Conservation (phyloP, 208 protist species). For the Trypanosoma scelopori region DNA sequence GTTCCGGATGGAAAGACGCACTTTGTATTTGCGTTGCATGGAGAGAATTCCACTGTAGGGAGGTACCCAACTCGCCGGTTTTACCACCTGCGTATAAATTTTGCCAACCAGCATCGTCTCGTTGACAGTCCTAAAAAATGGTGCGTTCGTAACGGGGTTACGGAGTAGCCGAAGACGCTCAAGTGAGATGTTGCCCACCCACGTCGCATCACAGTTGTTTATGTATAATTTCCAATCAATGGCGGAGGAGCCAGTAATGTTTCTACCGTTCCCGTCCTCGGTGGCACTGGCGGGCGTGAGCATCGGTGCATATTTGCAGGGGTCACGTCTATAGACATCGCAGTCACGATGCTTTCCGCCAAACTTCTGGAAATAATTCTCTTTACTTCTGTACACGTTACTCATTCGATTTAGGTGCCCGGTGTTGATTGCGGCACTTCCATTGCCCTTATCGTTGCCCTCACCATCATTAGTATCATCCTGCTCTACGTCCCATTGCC, state of each 20-base stretch:
- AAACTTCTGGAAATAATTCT: slow-evolving; percentile 91
- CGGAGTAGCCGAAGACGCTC: slow-evolving; percentile 64
- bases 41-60: slow-evolving; percentile 50
- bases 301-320: slow-evolving; percentile 85
- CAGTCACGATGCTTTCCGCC: slow-evolving; percentile 82
- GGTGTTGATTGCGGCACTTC: slow-evolving; percentile 26
- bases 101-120: slow-evolving; percentile 57
- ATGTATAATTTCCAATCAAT: slow-evolving; percentile 83
- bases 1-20: slow-evolving; percentile 62
- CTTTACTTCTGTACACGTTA: slow-evolving; percentile 57
- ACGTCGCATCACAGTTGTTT: slow-evolving; percentile 85
- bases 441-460: background rate
- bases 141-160: slow-evolving; percentile 43
- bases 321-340: slow-evolving; percentile 70
- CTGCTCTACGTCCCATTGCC: slow-evolving; percentile 39
- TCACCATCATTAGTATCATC: background rate
- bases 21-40: slow-evolving; percentile 36
- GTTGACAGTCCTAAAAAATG: slow-evolving; percentile 60
- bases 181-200: slow-evolving; percentile 74
- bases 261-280: background rate
- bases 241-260: slow-evolving; percentile 19
- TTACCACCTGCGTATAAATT: slow-evolving; percentile 78
- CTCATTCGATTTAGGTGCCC: slow-evolving; percentile 60
- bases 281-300: slow-evolving; percentile 58
- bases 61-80: slow-evolving; percentile 55